Percentiles rank a stretch among this genome's conserved stretches.
These are phyloP conservation scores for Sporothrix globosa DNA, from an alignment of 2,329 filamentous ascomycete genomes.

Conservation along the genomic window DNA sequence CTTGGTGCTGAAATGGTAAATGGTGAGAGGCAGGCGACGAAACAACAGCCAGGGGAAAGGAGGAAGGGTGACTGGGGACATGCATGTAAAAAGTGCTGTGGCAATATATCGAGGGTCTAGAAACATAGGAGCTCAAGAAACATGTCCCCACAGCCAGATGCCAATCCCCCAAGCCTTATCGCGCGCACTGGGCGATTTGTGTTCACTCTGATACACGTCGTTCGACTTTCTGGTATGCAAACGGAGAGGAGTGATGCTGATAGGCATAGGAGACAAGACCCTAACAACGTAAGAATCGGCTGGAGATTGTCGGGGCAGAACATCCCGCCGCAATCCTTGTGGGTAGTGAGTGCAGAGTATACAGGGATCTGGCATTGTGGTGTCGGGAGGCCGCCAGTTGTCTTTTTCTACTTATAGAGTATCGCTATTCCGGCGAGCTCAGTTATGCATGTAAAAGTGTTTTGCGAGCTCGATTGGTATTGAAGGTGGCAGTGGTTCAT, in stretches of 20 bases:
- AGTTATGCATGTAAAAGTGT: background rate
- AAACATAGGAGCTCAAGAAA: background rate
- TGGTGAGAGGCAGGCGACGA: constrained; percentile 19
- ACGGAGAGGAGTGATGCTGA: background rate
- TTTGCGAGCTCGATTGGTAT: background rate
- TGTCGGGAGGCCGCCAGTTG: constrained; percentile 6
- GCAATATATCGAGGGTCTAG: background rate
- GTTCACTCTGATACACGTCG: constrained; percentile 26
- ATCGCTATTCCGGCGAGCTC: background rate
- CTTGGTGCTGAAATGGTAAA: background rate
- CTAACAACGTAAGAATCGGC: background rate
- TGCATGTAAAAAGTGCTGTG: too few species aligned
- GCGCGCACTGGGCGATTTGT: background rate
- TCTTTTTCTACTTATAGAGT: too few species aligned
- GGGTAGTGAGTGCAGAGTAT: background rate
- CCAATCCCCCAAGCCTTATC: constrained; percentile 17
- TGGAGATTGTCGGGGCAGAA: constrained; percentile 18
- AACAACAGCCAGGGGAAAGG: background rate
- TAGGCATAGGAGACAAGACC: constrained; percentile 12
- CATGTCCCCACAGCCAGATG: constrained; percentile 8
- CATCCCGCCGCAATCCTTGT: constrained; percentile 3
- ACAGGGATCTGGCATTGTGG: constrained; percentile 1
- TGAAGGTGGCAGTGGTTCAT: background rate
- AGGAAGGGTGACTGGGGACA: too few species aligned
- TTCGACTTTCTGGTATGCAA: constrained; percentile 13